phyloP scores from a whole-genome alignment of 2,329 filamentous ascomycete species.

The Aspergillus carbonarius region DNA sequence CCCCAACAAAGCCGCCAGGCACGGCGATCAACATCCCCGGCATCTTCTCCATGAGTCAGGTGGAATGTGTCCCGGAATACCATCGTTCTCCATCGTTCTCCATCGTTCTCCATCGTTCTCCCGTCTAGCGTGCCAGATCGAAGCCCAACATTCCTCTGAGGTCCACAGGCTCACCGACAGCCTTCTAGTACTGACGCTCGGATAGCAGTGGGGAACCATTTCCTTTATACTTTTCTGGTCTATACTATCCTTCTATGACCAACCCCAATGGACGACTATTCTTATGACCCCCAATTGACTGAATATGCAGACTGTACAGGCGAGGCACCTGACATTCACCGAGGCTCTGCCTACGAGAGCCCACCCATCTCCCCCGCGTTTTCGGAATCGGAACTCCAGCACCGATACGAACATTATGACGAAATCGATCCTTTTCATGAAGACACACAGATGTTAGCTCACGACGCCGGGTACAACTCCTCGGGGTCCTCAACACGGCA shows the following conservation, averaged over 20 bases:
- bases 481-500: slow-evolving; percentile 33
- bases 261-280: background rate
- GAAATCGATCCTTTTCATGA: slow-evolving; percentile 16
- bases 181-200: background rate
- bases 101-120: background rate
- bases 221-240: background rate
- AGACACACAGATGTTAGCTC: slow-evolving; percentile 19
- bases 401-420: slow-evolving; percentile 2
- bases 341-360: background rate
- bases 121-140: background rate
- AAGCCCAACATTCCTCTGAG: background rate
- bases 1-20: background rate
- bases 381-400: background rate
- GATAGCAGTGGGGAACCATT: background rate
- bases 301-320: background rate
- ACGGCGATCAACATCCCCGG: background rate
- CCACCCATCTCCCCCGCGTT: background rate
- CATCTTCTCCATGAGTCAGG: background rate
- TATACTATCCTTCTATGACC: background rate
- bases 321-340: background rate
- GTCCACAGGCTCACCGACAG: background rate
- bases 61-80: background rate
- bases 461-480: slow-evolving; percentile 35
- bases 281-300: background rate
- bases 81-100: background rate